phyloP scores from a whole-genome alignment of 225 moss, liverwort and hornwort genomes.

The Thuidium tamariscinum region DNA sequence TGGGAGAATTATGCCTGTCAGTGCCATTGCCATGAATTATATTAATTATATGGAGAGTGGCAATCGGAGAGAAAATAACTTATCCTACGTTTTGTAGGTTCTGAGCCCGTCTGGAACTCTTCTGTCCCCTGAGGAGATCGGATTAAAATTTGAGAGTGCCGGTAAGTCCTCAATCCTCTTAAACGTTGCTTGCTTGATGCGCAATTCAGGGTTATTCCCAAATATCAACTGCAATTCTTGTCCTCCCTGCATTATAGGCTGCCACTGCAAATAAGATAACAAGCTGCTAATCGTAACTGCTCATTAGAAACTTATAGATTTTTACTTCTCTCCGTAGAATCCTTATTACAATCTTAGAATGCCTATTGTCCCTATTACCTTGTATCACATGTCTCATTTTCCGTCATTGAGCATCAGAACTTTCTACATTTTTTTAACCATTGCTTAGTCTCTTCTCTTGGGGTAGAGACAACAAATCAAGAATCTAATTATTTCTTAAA shows the following conservation, averaged over 20 bases:
- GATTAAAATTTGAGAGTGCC: slow-evolving; percentile 39
- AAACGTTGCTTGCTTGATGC: background rate
- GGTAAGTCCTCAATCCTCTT: slow-evolving; percentile 17
- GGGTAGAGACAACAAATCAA: background rate
- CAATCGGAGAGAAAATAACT: background rate
- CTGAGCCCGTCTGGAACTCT: slow-evolving; percentile 62
- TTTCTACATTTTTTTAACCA: background rate
- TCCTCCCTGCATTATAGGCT: too few species aligned
- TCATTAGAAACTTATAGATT: background rate
- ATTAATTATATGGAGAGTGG: background rate
- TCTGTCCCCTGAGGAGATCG: slow-evolving; percentile 43
- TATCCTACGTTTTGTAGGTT: slow-evolving; percentile 33
- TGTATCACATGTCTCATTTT: background rate
- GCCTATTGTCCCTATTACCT: background rate
- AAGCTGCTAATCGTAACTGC: background rate
- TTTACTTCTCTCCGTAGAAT: background rate
- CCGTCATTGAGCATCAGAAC: background rate
- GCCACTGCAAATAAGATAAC: background rate
- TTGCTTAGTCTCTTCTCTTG: background rate
- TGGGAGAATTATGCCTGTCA: background rate
- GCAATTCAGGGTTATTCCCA: background rate
- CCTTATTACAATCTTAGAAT: background rate
- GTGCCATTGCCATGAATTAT: background rate
- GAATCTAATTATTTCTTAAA: background rate
- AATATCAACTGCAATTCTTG: background rate